Percentiles rank a stretch among this genome's conserved stretches.
These are phyloP conservation scores for Celoporthe dispersa DNA, from an alignment of 2,329 filamentous ascomycete species.

Conservation along the genomic window DNA sequence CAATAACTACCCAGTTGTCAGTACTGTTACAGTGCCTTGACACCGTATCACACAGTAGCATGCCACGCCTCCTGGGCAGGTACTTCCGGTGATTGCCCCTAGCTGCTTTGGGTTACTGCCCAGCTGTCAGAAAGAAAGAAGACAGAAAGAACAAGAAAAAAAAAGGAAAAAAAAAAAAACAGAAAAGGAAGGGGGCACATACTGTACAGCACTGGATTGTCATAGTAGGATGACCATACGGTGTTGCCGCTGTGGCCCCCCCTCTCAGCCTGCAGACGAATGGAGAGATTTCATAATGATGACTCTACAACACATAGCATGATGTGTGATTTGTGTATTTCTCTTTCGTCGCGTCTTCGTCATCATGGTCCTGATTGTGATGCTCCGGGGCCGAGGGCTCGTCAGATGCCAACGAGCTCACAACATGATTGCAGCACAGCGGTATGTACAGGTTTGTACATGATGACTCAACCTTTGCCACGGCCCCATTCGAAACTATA, in stretches of 20 bases:
- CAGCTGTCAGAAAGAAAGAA: neutral
- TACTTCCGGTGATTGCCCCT: neutral
- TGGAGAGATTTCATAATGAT: neutral
- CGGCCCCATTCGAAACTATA: neutral
- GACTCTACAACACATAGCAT: neutral
- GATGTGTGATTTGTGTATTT: neutral
- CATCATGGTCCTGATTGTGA: neutral
- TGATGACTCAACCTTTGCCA: neutral
- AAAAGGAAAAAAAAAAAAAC: neutral
- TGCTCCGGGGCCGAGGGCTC: too few relatives aligned
- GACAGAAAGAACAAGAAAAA: too few relatives aligned
- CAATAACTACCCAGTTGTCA: neutral
- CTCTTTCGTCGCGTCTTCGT: neutral
- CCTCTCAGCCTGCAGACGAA: neutral
- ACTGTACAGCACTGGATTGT: neutral
- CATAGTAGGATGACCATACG: neutral
- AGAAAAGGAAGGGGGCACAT: neutral
- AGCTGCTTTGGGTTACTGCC: slow-evolving; percentile 1
- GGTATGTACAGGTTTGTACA: neutral
- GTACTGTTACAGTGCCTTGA: neutral
- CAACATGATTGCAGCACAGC: too few relatives aligned
- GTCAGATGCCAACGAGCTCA: too few relatives aligned
- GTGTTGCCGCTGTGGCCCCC: neutral
- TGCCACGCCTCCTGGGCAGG: neutral
- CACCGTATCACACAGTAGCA: neutral